These are phyloP conservation scores for Fusarium austroafricanum DNA, from an alignment of 2,329 filamentous ascomycete genomes.

Conservation along the genomic window DNA sequence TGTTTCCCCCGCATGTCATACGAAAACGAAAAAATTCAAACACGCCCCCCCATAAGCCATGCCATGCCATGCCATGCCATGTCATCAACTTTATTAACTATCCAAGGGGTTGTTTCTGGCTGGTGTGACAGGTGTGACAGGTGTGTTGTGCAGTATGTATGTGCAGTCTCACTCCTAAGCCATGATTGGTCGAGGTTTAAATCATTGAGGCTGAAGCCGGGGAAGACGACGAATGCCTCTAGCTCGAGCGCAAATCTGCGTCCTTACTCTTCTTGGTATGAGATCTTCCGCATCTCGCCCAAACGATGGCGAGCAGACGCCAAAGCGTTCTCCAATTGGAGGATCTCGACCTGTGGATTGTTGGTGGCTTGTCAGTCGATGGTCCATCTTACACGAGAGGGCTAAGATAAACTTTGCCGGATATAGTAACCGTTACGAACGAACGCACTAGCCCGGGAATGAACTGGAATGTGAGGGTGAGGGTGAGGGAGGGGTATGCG, in stretches of 20 bases:
- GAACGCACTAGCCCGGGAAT: slow-evolving; percentile 25
- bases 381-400: slow-evolving; percentile 8
- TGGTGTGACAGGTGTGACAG: too few species aligned
- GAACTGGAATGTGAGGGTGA: slow-evolving; percentile 7
- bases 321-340: slow-evolving; percentile 91
- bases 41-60: slow-evolving; percentile 20
- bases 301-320: slow-evolving; percentile 82
- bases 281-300: slow-evolving; percentile 98
- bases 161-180: not conserved
- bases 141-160: not conserved
- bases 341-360: slow-evolving; percentile 89
- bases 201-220: slow-evolving; percentile 10
- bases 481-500: not conserved
- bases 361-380: slow-evolving; percentile 39
- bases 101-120: slow-evolving; percentile 3
- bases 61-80: too few species aligned
- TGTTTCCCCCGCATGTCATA: not conserved
- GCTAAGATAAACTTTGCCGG: slow-evolving; percentile 23
- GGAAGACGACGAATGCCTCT: slow-evolving; percentile 8
- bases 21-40: slow-evolving; percentile 1
- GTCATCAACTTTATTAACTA: slow-evolving; percentile 8
- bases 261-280: slow-evolving; percentile 80
- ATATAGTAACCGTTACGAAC: slow-evolving; percentile 39
- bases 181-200: not conserved
- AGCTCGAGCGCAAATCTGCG: not conserved